Evolutionary conservation across 176 grass and related monocot species (phyloP).

Genomic region (Calamus simplicifolius): DNA sequence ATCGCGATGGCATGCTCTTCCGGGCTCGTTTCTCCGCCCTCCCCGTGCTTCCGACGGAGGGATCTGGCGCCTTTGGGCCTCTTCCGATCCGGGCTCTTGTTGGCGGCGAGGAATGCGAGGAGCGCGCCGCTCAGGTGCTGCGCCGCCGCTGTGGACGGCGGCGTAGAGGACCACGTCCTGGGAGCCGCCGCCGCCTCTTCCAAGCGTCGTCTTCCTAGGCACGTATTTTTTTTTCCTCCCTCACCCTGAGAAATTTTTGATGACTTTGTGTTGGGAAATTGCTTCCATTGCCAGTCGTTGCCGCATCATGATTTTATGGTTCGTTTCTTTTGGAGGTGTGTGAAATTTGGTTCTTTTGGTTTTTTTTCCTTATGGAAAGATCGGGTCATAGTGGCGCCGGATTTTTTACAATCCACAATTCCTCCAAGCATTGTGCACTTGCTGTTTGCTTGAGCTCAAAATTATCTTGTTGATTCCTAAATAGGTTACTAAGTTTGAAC

Average conservation of each 20-base stretch:
- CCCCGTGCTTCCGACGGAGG: neutral
- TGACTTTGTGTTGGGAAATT: neutral
- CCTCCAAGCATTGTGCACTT: no score
- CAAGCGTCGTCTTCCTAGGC: slow-evolving; percentile 27
- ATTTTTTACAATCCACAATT: no score
- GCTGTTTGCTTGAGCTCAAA: no score
- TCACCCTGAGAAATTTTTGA: no score
- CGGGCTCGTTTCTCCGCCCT: slow-evolving; percentile 13
- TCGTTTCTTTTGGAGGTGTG: no score
- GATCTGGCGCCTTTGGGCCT: slow-evolving; percentile 6
- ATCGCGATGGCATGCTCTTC: slow-evolving; percentile 9
- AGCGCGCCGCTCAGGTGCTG: slow-evolving; percentile 5
- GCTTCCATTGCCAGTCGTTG: no score
- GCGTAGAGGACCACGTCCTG: slow-evolving; percentile 16
- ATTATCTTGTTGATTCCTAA: no score
- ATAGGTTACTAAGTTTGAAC: no score
- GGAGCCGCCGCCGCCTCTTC: slow-evolving; percentile 3
- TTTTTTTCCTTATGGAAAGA: no score
- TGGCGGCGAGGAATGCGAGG: neutral
- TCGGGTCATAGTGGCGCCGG: no score
- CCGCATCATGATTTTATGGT: no score
- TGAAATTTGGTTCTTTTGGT: no score
- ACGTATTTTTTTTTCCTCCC: neutral
- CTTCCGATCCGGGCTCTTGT: slow-evolving; percentile 15
- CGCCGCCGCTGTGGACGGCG: slow-evolving; percentile 15